Evolutionary conservation across 257 asterid species (phyloP), one percentile per base, ranked within the genome.

Genomic region (Solanum peruvianum): DNA sequence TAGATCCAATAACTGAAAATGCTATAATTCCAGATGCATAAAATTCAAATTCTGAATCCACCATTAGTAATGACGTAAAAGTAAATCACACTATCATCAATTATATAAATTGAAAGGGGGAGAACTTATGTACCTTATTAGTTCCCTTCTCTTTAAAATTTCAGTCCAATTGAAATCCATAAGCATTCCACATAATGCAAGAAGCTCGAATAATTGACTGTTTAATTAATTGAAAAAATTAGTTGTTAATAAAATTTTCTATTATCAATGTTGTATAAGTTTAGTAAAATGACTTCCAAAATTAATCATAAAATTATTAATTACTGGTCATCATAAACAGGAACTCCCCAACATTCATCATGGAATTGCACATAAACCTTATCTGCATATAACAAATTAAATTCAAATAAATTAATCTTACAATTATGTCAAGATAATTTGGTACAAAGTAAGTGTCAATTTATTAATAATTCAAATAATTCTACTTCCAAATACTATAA

Each of bases 301-400:
- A 77, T 62, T 62, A 62, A 62, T 39, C 49, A 9, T 39, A 86
- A 21, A 21, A 1, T 49, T 66, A 62, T 35, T 35, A 88, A 96
- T 91, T 91, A 97, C 99, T 93, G 93, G 85, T 95, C 99, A 87
- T 97, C 99, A 88, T 95, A 95, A 84, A 91, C 96, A 75, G 99
- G 99, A 91, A 93, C 98, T 76, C 99, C 99, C 99, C 99, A 97
- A 91, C 98, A 97, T 72, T 97, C 98, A 56, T 97, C 99, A 47
- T 97, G 99, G 86, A 97, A 97, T 83, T 93, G 94, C 11, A 97
- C 93, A 86, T 95, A 97, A 77, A 92, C 89, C 86, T 90, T 89
- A 90, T 97, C 99, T 96, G 97, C 56, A n/a, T 69, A 77, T 10
- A 9, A n/a, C 82, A 35, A 45, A 35, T 29, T 80, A 35, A 45